Conservation (phyloP, 805 yeast genomes). For the Maudiozyma bulderi region DNA sequence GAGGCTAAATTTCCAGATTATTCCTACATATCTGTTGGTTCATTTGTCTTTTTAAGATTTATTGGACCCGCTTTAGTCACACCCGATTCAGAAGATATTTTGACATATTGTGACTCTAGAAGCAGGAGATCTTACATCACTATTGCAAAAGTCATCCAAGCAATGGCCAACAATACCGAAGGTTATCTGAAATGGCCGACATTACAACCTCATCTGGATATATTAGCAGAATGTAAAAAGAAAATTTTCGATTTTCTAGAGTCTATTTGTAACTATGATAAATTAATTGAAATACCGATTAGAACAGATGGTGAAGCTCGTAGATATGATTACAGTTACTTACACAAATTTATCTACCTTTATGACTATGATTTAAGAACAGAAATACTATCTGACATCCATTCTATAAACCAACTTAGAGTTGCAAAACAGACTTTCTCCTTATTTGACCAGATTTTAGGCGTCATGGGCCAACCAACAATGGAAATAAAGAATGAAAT, state of each 20-base stretch:
- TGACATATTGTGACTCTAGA: conserved; percentile 29
- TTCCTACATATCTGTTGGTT: conserved; percentile 63
- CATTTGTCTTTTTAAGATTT: conserved; percentile 69
- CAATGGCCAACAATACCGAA: conserved; percentile 73
- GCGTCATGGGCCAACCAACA: conserved; percentile 47
- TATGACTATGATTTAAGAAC: conserved; percentile 34
- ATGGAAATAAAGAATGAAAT: conserved; percentile 45
- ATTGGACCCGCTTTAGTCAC: conserved; percentile 85
- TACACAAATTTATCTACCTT: conserved; percentile 42
- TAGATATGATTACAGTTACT: conserved; percentile 25
- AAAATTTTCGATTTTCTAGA: conserved; percentile 34
- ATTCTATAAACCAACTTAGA: conserved; percentile 12
- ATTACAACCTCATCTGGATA: conserved; percentile 32
- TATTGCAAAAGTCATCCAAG: conserved; percentile 71
- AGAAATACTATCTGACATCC: conserved; percentile 10
- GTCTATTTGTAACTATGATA: conserved; percentile 17
- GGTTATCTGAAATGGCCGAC: conserved; percentile 53
- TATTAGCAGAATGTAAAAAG: conserved; percentile 29
- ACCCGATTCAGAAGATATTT: conserved; percentile 48
- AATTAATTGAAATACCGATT: conserved; percentile 12
- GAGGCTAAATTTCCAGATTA: conserved; percentile 52
- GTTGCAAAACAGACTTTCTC: conserved; percentile 23
- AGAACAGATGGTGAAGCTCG: conserved; percentile 13
- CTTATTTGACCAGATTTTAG: conserved; percentile 36
- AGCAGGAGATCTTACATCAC: conserved; percentile 59